Percentiles rank a stretch among this genome's conserved stretches.
These are phyloP conservation scores for Ustilago cynodontis DNA, from an alignment of 1,284 basidiomycete genomes.

Conservation along the genomic window DNA sequence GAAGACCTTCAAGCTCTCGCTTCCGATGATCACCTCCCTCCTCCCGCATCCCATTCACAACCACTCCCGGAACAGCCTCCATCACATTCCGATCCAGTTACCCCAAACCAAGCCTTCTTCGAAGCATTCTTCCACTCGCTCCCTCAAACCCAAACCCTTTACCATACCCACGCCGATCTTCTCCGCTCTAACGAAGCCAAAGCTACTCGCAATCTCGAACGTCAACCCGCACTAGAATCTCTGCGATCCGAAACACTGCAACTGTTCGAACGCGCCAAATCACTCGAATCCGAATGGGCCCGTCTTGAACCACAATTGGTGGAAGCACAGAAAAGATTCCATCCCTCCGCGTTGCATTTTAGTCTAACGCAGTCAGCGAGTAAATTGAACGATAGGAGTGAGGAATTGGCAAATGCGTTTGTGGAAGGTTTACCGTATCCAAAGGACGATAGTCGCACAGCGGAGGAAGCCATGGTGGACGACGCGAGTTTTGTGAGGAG, in stretches of 20 bases:
- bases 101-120: slow-evolving; percentile 35
- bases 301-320: slow-evolving; percentile 37
- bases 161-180: slow-evolving; percentile 46
- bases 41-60: neutral
- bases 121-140: slow-evolving; percentile 58
- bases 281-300: slow-evolving; percentile 53
- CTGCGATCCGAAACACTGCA: slow-evolving; percentile 58
- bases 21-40: slow-evolving; percentile 20
- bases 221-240: slow-evolving; percentile 54
- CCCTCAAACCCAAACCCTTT: slow-evolving; percentile 46
- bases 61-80: neutral
- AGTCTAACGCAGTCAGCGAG: slow-evolving; percentile 49
- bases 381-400: slow-evolving; percentile 58
- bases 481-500: slow-evolving; percentile 52
- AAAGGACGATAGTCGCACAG: slow-evolving; percentile 31
- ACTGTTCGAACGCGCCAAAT: slow-evolving; percentile 54
- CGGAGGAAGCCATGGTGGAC: slow-evolving; percentile 23
- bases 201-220: slow-evolving; percentile 53
- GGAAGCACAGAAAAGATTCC: slow-evolving; percentile 61
- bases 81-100: slow-evolving; percentile 14
- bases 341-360: slow-evolving; percentile 56
- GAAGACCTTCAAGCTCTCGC: slow-evolving; percentile 56
- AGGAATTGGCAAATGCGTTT: slow-evolving; percentile 64
- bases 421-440: slow-evolving; percentile 60
- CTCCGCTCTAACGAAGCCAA: slow-evolving; percentile 51